Evolutionary conservation across 2,329 filamentous ascomycete genomes (phyloP).

Genomic region (Fusarium sp.): DNA sequence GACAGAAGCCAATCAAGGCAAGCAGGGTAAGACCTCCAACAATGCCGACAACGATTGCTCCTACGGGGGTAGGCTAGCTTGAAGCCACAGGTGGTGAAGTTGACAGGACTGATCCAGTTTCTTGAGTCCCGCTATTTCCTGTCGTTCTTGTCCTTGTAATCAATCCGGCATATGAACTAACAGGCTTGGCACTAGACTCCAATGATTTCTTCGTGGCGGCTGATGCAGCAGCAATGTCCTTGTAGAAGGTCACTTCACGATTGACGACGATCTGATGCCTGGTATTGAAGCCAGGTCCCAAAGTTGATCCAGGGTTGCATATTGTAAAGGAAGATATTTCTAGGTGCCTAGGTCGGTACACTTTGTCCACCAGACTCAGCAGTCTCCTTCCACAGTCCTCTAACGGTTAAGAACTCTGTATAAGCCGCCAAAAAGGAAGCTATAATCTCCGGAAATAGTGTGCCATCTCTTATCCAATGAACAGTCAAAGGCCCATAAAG

Average conservation of each 20-base stretch:
- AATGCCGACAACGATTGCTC: neutral
- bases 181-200: neutral
- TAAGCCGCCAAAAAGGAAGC: constrained; percentile 27
- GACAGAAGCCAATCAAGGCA: neutral
- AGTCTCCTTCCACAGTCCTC: constrained; percentile 19
- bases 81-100: too few relatives aligned
- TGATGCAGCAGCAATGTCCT: neutral
- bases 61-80: neutral
- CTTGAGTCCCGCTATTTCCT: neutral
- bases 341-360: rapidly evolving
- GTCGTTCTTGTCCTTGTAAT: neutral
- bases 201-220: neutral
- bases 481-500: constrained; percentile 21
- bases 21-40: constrained; percentile 1
- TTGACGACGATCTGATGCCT: too few relatives aligned
- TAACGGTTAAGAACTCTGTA: constrained; percentile 26
- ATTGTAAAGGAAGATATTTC: too few relatives aligned
- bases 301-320: too few relatives aligned
- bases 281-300: too few relatives aligned
- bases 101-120: too few relatives aligned
- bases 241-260: neutral
- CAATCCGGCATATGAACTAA: neutral
- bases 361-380: neutral
- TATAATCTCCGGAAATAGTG: constrained; percentile 16
- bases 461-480: constrained; percentile 28